These are phyloP conservation scores for Globisporangium takayamanum DNA, from an alignment of 352 stramenopile species.

Conservation along the genomic window DNA sequence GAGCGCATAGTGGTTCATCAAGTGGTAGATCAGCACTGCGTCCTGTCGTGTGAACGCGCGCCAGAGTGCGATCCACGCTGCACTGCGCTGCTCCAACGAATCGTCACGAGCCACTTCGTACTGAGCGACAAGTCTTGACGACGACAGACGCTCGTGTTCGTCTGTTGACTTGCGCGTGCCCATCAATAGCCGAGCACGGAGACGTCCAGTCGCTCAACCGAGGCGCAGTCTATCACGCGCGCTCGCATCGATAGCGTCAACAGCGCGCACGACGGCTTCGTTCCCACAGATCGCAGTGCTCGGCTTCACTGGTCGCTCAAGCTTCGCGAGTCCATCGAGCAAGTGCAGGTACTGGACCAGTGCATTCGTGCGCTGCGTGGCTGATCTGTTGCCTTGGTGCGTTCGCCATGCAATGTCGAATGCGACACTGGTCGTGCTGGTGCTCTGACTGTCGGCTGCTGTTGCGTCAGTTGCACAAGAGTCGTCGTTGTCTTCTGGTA, in stretches of 20 bases:
- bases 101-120: conserved; percentile 5
- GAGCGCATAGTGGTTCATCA: conserved; percentile 80
- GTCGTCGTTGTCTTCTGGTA: background rate
- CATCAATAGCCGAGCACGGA: conserved; percentile 8
- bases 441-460: background rate
- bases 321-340: conserved; percentile 41
- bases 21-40: conserved; percentile 47
- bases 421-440: background rate
- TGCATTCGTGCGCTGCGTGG: background rate
- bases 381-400: too few species aligned
- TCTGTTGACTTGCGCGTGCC: background rate
- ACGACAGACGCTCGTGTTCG: background rate
- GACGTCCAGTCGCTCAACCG: background rate
- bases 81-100: conserved; percentile 3
- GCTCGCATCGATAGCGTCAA: conserved; percentile 13
- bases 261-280: conserved; percentile 34
- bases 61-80: conserved; percentile 19
- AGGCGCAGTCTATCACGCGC: background rate
- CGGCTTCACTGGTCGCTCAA: conserved; percentile 28
- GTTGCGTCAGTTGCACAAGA: background rate
- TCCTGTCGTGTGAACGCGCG: conserved; percentile 8
- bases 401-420: conserved; percentile 5
- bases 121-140: background rate
- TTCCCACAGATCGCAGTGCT: conserved; percentile 70
- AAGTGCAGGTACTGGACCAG: conserved; percentile 43